A percentile compares a stretch with the other conserved stretches of the same genome.
These are phyloP conservation scores for Uronychia binucleata DNA, from an alignment of 73 alveolate genomes.

Conservation along the genomic window DNA sequence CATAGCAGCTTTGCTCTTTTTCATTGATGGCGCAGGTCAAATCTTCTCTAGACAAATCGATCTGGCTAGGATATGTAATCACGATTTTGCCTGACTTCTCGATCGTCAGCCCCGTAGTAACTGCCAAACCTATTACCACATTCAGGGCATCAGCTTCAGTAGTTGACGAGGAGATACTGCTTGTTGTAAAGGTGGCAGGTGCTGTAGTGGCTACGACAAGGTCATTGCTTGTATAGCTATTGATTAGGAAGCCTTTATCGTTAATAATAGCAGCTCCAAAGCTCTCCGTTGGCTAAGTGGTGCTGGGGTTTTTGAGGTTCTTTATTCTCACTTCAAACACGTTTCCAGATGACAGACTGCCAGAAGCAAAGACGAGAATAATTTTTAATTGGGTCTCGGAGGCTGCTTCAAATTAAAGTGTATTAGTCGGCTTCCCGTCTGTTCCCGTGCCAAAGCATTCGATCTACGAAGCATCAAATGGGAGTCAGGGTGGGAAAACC, in stretches of 20 bases:
- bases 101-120: background rate
- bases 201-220: background rate
- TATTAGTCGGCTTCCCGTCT: background rate
- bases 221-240: background rate
- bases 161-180: background rate
- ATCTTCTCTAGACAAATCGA: background rate
- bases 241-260: background rate
- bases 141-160: background rate
- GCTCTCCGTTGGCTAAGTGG: slow-evolving; percentile 1
- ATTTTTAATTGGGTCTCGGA: background rate
- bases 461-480: background rate
- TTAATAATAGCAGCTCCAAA: background rate
- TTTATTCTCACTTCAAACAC: background rate
- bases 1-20: background rate
- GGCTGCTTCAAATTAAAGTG: background rate
- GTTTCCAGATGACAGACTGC: background rate
- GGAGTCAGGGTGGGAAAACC: slow-evolving; percentile 7
- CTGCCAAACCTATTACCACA: background rate
- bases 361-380: background rate
- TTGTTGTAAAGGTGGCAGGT: background rate
- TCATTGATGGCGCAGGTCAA: background rate
- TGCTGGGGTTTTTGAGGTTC: slow-evolving; percentile 3
- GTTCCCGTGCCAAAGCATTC: slow-evolving; percentile 13
- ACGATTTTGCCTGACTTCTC: background rate
- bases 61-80: background rate